A percentile compares a stretch with the other conserved stretches of the same genome.
Conservation (phyloP, 176 grass and related monocot genomes). For the Saccharum officinarum region DNA sequence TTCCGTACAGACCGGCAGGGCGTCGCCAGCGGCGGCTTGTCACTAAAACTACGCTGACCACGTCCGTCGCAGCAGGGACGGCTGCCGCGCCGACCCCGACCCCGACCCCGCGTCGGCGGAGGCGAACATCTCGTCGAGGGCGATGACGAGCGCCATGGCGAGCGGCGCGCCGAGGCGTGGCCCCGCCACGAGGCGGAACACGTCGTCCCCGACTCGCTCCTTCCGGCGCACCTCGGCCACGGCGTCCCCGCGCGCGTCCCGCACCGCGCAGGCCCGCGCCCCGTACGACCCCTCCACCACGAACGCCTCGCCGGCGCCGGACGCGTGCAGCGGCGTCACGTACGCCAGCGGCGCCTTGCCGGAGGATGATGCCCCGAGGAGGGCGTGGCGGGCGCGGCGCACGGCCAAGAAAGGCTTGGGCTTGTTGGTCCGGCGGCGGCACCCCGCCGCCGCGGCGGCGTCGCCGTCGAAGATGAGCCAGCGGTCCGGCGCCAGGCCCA, state of each 20-base stretch:
- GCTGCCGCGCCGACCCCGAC: background rate
- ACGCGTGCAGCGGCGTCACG: conserved; percentile 24
- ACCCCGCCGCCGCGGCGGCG: background rate
- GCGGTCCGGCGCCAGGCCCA: conserved; percentile 17
- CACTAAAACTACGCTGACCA: conserved; percentile 38
- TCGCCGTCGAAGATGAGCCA: conserved; percentile 76
- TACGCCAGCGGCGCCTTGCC: conserved; percentile 25
- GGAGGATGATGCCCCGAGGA: conserved; percentile 35
- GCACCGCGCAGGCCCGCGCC: conserved; percentile 50
- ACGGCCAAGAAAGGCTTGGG: conserved; percentile 50
- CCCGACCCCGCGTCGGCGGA: background rate
- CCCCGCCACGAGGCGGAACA: conserved; percentile 54
- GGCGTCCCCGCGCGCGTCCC: conserved; percentile 36
- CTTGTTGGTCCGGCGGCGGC: background rate
- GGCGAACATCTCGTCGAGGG: conserved; percentile 74
- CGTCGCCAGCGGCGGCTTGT: background rate
- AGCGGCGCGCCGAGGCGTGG: conserved; percentile 38
- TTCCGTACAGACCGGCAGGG: too few relatives aligned
- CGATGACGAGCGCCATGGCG: conserved; percentile 77
- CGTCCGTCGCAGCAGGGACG: conserved; percentile 34
- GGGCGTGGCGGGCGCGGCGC: conserved; percentile 40
- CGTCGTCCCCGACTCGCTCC: conserved; percentile 58
- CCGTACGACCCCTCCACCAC: conserved; percentile 69
- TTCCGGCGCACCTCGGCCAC: conserved; percentile 65
- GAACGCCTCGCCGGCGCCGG: background rate